These are phyloP conservation scores for Lactarius sanguifluus DNA, from an alignment of 768 basidiomycete species.

Conservation along the genomic window DNA sequence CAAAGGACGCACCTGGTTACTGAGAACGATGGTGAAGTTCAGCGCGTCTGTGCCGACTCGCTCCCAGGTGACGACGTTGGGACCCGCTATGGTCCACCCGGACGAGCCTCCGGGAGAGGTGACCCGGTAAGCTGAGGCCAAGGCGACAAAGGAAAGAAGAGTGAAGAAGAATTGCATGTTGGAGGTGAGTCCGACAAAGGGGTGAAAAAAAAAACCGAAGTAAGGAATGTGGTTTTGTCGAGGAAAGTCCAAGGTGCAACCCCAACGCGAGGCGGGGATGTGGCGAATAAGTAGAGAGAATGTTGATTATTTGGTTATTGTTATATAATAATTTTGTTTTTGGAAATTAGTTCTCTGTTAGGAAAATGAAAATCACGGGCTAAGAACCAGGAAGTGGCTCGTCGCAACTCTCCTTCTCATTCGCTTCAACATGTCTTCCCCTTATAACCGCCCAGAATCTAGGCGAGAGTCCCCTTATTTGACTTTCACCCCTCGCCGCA, in stretches of 20 bases:
- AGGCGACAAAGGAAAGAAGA: conserved; percentile 50
- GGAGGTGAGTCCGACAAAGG: conserved; percentile 9
- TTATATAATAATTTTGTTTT: neutral
- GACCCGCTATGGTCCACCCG: conserved; percentile 56
- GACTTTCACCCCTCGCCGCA: conserved; percentile 50
- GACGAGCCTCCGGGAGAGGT: conserved; percentile 42
- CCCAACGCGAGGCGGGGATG: neutral
- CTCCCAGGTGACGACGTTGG: conserved; percentile 58
- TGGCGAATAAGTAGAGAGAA: neutral
- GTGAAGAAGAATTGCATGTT: conserved; percentile 46
- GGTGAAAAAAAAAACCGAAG: neutral
- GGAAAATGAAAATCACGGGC: neutral
- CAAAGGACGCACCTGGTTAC: conserved; percentile 52
- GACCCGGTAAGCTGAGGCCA: conserved; percentile 56
- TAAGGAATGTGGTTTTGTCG: conserved; percentile 25
- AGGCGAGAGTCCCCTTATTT: conserved; percentile 42
- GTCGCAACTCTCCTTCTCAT: neutral
- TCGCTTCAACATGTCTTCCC: neutral
- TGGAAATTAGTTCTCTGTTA: neutral
- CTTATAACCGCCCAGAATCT: conserved; percentile 16
- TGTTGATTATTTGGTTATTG: neutral
- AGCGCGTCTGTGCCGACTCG: conserved; percentile 62
- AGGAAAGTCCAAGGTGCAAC: neutral
- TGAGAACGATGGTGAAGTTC: conserved; percentile 70
- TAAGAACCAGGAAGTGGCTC: neutral